These are phyloP conservation scores for Eimeria praecox DNA, from an alignment of 169 alveolate genomes.

Conservation along the genomic window DNA sequence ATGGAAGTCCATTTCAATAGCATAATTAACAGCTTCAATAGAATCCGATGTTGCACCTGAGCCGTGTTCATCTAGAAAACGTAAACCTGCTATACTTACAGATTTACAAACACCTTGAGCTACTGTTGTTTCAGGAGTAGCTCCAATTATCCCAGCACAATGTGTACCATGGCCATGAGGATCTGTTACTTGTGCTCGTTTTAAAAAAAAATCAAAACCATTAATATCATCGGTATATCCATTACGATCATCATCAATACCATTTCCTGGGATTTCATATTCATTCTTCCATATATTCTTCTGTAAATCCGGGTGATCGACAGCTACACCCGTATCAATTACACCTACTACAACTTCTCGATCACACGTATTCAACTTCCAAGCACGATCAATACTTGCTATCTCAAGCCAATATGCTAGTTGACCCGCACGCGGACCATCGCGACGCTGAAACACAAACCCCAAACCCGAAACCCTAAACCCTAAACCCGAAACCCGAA, in stretches of 20 bases:
- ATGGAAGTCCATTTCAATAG: constrained; percentile 86
- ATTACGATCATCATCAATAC: constrained; percentile 89
- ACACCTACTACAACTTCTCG: constrained; percentile 88
- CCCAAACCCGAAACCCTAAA: neutral
- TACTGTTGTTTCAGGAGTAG: constrained; percentile 38
- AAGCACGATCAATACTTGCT: constrained; percentile 17
- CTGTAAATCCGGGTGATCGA: constrained; percentile 89
- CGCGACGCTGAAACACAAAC: neutral
- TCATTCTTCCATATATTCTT: constrained; percentile 88
- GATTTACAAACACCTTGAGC: constrained; percentile 79
- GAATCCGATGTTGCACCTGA: constrained; percentile 83
- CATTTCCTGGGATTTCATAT: constrained; percentile 88
- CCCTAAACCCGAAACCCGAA: neutral
- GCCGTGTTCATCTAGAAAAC: constrained; percentile 82
- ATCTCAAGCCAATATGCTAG: constrained; percentile 37
- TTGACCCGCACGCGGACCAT: too few species aligned
- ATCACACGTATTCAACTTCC: neutral
- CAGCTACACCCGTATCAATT: constrained; percentile 93
- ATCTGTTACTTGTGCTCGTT: constrained; percentile 88
- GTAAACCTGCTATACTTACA: constrained; percentile 83
- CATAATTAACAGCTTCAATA: constrained; percentile 85
- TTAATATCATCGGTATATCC: constrained; percentile 90
- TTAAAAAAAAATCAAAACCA: constrained; percentile 87
- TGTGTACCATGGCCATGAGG: constrained; percentile 92
- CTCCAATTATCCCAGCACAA: constrained; percentile 89